Percentiles rank a stretch among this genome's conserved stretches.
These are phyloP conservation scores for Juncus effusus DNA, from an alignment of 176 grass and related monocot species.

Conservation along the genomic window DNA sequence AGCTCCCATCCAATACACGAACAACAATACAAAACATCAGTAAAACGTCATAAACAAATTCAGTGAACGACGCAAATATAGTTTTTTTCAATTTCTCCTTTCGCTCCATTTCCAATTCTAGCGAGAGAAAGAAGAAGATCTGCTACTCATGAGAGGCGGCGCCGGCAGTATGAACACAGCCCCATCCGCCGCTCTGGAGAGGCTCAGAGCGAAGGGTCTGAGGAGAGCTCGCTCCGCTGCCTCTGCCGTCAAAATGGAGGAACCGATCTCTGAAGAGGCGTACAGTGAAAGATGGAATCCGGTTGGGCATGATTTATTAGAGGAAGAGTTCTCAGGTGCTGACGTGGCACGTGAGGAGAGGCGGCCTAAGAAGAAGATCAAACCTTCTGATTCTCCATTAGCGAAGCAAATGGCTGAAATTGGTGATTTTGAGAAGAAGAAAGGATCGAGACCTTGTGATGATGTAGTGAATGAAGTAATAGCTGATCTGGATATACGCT, in stretches of 20 bases:
- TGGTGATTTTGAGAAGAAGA: conserved; percentile 49
- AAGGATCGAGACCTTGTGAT: conserved; percentile 33
- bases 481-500: conserved; percentile 70
- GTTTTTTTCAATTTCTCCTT: too few relatives aligned
- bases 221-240: conserved; percentile 31
- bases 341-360: conserved; percentile 36
- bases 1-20: too few relatives aligned
- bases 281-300: conserved; percentile 60
- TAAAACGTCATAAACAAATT: too few relatives aligned
- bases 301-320: conserved; percentile 40
- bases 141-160: conserved; percentile 39
- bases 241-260: conserved; percentile 58
- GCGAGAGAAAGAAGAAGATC: not conserved
- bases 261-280: conserved; percentile 84
- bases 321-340: conserved; percentile 57
- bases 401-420: conserved; percentile 72
- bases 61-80: too few relatives aligned
- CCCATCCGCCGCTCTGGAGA: conserved; percentile 59
- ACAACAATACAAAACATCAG: too few relatives aligned
- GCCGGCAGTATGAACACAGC: conserved; percentile 36
- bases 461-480: conserved; percentile 76
- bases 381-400: conserved; percentile 10
- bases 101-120: not conserved
- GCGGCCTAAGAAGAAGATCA: conserved; percentile 47
- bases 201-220: conserved; percentile 34